These are phyloP conservation scores for Talaromyces sp. DNA, from an alignment of 2,329 filamentous ascomycete species.

Conservation along the genomic window DNA sequence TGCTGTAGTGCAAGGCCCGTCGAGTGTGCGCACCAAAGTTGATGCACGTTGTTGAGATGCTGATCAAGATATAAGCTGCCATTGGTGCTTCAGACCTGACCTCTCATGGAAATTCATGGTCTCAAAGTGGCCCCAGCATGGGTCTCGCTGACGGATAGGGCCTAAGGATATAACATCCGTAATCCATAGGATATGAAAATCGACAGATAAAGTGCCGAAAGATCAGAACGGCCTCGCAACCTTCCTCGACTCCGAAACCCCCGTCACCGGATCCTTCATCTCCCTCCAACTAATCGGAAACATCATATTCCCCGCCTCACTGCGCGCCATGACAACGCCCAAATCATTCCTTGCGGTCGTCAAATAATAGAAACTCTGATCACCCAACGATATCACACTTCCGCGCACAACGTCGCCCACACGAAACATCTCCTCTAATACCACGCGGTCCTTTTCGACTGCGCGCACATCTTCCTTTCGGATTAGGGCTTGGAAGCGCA, in stretches of 20 bases:
- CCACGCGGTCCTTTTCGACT: constrained; percentile 93
- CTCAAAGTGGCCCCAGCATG: neutral
- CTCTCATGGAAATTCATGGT: neutral
- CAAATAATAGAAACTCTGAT: constrained; percentile 95
- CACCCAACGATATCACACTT: constrained; percentile 83
- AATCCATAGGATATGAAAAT: neutral
- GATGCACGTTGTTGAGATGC: neutral
- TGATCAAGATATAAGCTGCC: neutral
- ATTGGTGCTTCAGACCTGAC: neutral
- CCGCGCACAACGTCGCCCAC: constrained; percentile 90
- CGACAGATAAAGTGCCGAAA: neutral
- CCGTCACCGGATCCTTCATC: constrained; percentile 80
- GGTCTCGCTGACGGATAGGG: neutral
- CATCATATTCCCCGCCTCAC: constrained; percentile 86
- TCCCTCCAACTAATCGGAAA: constrained; percentile 94
- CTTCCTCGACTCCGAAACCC: constrained; percentile 75
- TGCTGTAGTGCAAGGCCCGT: neutral
- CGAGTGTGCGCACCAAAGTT: neutral
- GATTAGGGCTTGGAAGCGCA: constrained; percentile 75
- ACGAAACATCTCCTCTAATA: constrained; percentile 84
- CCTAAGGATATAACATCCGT: neutral
- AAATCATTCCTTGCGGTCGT: constrained; percentile 87
- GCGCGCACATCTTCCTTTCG: constrained; percentile 87
- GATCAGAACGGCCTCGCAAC: constrained; percentile 83
- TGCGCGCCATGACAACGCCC: constrained; percentile 89